These are phyloP conservation scores for Nidularia pulvinata DNA, from an alignment of 768 basidiomycete genomes.

Conservation along the genomic window DNA sequence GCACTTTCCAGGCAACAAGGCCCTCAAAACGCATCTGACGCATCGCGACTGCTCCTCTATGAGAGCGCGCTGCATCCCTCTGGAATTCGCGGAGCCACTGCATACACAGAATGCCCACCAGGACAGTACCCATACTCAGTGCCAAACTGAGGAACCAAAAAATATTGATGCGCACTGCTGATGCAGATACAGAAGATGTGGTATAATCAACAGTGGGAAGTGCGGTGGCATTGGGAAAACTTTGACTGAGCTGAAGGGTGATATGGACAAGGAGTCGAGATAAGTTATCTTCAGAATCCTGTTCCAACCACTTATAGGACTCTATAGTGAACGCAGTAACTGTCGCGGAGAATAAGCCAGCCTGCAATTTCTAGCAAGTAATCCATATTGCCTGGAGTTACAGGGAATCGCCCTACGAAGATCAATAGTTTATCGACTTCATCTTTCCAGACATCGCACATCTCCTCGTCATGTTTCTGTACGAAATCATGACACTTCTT, in stretches of 20 bases:
- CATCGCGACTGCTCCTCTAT: conserved; percentile 14
- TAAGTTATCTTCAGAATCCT: conserved; percentile 6
- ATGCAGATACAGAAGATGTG: conserved; percentile 5
- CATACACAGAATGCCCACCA: conserved; percentile 18
- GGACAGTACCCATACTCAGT: conserved; percentile 15
- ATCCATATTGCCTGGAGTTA: not conserved
- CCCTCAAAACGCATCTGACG: conserved; percentile 22
- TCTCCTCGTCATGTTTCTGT: conserved; percentile 14
- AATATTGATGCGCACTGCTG: conserved; percentile 15
- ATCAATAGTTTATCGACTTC: conserved; percentile 2
- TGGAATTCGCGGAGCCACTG: not conserved
- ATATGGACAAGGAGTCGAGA: conserved; percentile 3
- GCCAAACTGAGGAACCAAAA: conserved; percentile 19
- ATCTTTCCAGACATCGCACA: conserved; percentile 17
- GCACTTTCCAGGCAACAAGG: conserved; percentile 19
- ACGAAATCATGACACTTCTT: conserved; percentile 11
- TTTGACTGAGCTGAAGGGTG: conserved; percentile 1
- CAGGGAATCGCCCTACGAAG: conserved; percentile 10
- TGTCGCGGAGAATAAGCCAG: conserved; percentile 16
- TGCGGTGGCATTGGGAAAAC: not conserved
- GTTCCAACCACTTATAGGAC: conserved; percentile 13
- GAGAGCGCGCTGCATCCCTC: conserved; percentile 10
- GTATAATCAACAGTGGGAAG: not conserved
- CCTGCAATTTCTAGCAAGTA: conserved; percentile 1
- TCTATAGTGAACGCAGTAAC: conserved; percentile 19